Evolutionary conservation across 2,329 filamentous ascomycete genomes (phyloP).

Genomic region (Phialophora chinensis): DNA sequence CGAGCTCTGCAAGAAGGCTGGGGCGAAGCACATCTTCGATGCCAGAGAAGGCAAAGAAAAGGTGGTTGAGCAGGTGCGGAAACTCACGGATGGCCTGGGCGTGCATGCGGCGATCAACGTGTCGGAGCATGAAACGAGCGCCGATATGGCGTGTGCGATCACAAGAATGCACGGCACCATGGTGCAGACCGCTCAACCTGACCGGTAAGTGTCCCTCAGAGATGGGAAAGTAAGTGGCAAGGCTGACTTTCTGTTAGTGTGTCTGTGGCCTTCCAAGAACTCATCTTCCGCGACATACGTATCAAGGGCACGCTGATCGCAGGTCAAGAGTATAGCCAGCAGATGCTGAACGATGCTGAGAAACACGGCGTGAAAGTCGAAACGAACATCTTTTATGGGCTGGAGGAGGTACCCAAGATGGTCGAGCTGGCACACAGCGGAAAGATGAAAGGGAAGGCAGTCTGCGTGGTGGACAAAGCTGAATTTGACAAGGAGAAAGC

Average conservation of each 20-base stretch:
- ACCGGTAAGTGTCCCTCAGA: constrained; percentile 5
- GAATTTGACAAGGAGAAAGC: constrained; percentile 23
- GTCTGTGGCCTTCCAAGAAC: constrained; percentile 51
- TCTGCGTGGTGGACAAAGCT: constrained; percentile 34
- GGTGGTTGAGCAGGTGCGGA: constrained; percentile 56
- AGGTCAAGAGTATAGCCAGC: constrained; percentile 52
- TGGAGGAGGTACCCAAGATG: constrained; percentile 60
- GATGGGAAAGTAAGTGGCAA: background rate
- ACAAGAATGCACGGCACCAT: constrained; percentile 66
- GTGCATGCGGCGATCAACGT: constrained; percentile 62
- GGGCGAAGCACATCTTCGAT: constrained; percentile 61
- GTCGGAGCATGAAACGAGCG: constrained; percentile 58
- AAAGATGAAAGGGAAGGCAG: constrained; percentile 60
- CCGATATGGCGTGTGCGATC: constrained; percentile 59
- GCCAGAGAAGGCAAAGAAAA: constrained; percentile 56
- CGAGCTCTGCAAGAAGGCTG: constrained; percentile 53
- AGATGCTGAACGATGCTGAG: constrained; percentile 57
- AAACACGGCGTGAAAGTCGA: constrained; percentile 57
- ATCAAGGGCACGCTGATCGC: constrained; percentile 56
- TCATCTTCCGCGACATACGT: constrained; percentile 61
- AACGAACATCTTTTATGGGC: constrained; percentile 59
- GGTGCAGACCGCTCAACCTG: constrained; percentile 63
- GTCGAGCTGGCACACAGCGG: constrained; percentile 58
- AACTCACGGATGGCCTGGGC: constrained; percentile 56
- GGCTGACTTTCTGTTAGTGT: constrained; percentile 41